Conservation (phyloP, 257 asterid species). For the Nyctanthes arbortristis region DNA sequence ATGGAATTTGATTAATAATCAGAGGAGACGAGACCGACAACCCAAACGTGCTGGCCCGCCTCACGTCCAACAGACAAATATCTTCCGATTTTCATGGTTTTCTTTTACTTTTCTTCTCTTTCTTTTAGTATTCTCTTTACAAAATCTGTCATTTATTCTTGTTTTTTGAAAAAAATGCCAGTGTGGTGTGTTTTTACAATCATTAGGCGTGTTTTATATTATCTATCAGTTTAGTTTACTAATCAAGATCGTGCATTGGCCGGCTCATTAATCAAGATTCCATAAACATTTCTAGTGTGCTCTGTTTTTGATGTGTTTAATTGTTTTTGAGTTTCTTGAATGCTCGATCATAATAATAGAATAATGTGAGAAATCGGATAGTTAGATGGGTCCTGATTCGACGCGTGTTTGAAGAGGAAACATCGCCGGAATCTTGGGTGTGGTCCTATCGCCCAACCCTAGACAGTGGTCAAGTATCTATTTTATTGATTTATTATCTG, state of each 20-base stretch:
- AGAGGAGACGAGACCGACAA: background rate
- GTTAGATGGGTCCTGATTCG: slow-evolving; percentile 8
- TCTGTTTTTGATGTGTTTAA: no score
- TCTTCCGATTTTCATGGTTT: background rate
- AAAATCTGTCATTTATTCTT: background rate
- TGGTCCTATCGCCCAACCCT: slow-evolving; percentile 10
- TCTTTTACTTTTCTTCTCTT: no score
- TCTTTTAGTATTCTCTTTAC: background rate
- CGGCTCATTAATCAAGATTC: background rate
- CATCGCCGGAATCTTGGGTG: slow-evolving; percentile 22
- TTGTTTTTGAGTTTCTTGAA: no score
- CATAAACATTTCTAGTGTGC: background rate
- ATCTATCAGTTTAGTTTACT: background rate
- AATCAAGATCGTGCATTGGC: background rate
- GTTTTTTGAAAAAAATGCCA: background rate
- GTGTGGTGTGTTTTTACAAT: background rate
- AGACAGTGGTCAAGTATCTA: slow-evolving; percentile 18
- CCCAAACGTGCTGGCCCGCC: slow-evolving; percentile 1
- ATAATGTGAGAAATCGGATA: background rate
- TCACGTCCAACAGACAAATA: background rate
- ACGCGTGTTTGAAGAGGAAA: slow-evolving; percentile 34
- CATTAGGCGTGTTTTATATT: background rate
- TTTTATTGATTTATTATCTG: background rate
- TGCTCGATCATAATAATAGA: no score
- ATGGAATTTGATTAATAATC: background rate